Base-by-base conservation (phyloP, 2,329 filamentous ascomycete species). In the Hymenotorrendiella dingleyae region DNA sequence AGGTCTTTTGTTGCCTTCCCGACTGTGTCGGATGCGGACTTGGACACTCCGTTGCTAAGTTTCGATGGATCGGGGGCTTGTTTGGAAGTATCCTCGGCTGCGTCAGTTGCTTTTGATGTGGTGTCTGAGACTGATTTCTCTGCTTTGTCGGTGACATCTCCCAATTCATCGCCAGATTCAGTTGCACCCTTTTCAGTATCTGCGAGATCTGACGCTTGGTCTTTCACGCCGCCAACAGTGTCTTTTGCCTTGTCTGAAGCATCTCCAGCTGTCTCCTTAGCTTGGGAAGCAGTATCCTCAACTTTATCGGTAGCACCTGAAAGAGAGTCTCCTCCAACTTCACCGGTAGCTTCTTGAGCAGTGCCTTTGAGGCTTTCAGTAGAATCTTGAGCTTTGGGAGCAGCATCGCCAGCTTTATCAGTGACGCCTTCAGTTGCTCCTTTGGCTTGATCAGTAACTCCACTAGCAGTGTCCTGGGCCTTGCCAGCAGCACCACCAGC, bases 181-280 rank as follows among this genome's bases (percentile, higher is more conserved):
- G 16, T 7, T 21, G 11, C 24, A 14, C 23, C n/a, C n/a, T n/a
- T n/a, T n/a, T n/a, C n/a, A n/a, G n/a, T n/a, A n/a, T n/a, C 39
- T 14, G 33, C 32, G 11, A 41, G 38, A 33, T 30, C 28, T 8
- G 43, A n/a, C 12, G 45, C 49, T 27, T 47, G 33, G 12, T 46
- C 45, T 32, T 36, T 34, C 11, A 30, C 36, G 29, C 39, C 46
- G 12, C 39, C 39, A n/a, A 36, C 44, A 28, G 23, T 42, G 6
- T 40, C 43, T 32, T 43, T 21, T 3, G 36, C 47, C n/a, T 36
- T 48, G 1, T 26, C 24, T 8, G 41, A 23, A 29, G 47, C 37
- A 26, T 41, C 40, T 3, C 36, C 36, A 14, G 22, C 36, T 1
- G 33, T n/a, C n/a, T n/a, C n/a, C n/a, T n/a, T n/a, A n/a, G n/a